Evolutionary conservation across 2,329 filamentous ascomycete genomes (phyloP), one percentile per base, ranked within the genome.

Genomic region (Aspergillus sp.): DNA sequence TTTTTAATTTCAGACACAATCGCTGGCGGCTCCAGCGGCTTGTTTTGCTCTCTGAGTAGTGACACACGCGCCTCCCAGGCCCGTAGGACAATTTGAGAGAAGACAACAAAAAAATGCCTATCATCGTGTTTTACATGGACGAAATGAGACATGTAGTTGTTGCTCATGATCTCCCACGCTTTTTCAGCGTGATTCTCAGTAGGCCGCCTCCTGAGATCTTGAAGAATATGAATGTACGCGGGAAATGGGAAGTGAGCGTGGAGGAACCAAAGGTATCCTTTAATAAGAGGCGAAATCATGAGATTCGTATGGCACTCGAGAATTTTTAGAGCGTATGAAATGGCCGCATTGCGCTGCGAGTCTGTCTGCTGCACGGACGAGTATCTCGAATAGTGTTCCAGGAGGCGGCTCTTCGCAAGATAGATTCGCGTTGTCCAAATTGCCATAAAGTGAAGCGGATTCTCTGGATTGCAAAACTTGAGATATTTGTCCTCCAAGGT

Each of bases 391-490:
- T 75, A 73, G 44, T 75, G 62, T 39, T 79, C 72, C 39, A 81
- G 44, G 0, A 85, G 68, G 1, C 66, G 71, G 37, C 48, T 60
- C 52, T 73, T 79, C 0, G 78, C 72, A 3, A 84, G 44, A 5
- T 68, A 62, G 0, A 51, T 60, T 8, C 77, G 65, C 7, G 65
- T 58, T 39, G 53, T 64, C 72, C 71, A 77, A 9, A 73, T 62
- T 0, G 73, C 72, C 60, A 76, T 69, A 47, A 67, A 74, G 44
- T 75, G 72, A 6, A 74, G 52, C 7, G 72, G 64, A 40, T 68
- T 71, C 2, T 69, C 65, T 10, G 53, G 55, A 27, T 71, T 54
- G 44, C 68, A 70, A 51, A 55, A 61, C 4, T 51, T 50, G 27
- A 81, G 62, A 45, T 76, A 77, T n/a, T 64, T 63, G 0, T 73